A percentile compares a stretch with the other conserved stretches of the same genome.
Evolutionary conservation across 805 yeast species (phyloP).

Genomic region (Debaryomyces hansenii): DNA sequence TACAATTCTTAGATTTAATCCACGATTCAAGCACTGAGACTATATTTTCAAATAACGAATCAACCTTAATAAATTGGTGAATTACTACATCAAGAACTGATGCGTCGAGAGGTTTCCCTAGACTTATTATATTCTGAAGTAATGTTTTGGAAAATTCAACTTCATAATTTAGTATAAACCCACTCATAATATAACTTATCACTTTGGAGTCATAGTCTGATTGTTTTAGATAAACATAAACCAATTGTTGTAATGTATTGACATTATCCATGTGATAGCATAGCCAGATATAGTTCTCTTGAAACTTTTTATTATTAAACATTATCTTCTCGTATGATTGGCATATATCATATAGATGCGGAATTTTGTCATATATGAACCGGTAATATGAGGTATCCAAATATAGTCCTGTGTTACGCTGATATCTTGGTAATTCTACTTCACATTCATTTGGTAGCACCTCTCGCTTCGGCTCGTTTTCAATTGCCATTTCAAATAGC

Average conservation of each 20-base stretch:
- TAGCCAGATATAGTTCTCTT: slow-evolving; percentile 30
- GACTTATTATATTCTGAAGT: slow-evolving; percentile 21
- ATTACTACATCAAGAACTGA: slow-evolving; percentile 27
- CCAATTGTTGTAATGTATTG: slow-evolving; percentile 18
- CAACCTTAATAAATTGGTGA: slow-evolving; percentile 22
- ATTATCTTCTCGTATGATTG: slow-evolving; percentile 16
- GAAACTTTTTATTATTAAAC: slow-evolving; percentile 13
- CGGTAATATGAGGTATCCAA: slow-evolving; percentile 9
- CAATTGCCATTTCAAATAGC: slow-evolving; percentile 8
- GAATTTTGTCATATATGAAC: slow-evolving; percentile 18
- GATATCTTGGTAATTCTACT: slow-evolving; percentile 11
- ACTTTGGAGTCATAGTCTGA: slow-evolving; percentile 21
- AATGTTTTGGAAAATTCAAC: slow-evolving; percentile 28
- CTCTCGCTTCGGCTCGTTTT: slow-evolving; percentile 7
- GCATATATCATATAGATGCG: slow-evolving; percentile 20
- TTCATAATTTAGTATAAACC: slow-evolving; percentile 33
- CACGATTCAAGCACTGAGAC: slow-evolving; percentile 23
- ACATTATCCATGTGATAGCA: slow-evolving; percentile 37
- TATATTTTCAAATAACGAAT: slow-evolving; percentile 32
- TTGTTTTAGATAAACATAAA: slow-evolving; percentile 20
- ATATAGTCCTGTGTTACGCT: slow-evolving; percentile 6
- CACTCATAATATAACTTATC: slow-evolving; percentile 27
- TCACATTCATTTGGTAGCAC: slow-evolving; percentile 5
- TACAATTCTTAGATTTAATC: slow-evolving; percentile 21
- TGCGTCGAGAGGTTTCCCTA: slow-evolving; percentile 21